Base-by-base conservation (phyloP, 2,329 filamentous ascomycete species). In the Aspergillus sp. region DNA sequence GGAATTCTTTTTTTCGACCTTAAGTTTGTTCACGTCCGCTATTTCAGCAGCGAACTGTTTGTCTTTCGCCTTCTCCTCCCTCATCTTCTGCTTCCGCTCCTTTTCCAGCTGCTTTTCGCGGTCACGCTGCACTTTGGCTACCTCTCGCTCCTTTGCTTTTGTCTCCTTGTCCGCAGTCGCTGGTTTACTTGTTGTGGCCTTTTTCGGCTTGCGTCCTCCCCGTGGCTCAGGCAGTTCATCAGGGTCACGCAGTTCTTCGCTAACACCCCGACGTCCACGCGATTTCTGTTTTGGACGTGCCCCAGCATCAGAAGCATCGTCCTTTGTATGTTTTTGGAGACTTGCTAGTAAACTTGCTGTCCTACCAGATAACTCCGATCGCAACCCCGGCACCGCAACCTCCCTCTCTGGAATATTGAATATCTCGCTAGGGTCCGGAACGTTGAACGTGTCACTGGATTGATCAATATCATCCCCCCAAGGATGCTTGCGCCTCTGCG, bases 1-100 rank as follows among this genome's bases (percentile, higher is more conserved):
- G 0, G 89, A 89, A 0, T 87, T 77, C 64, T 90, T 91, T 75
- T 90, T 91, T 74, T 91, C 87, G 0, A 84, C 86, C 52, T 86
- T 85, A 9, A 87, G 75, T 66, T 88, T 91, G 73, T 93, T 93
- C 43, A 87, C 89, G 61, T 90, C 86, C 3, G 85, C 85, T 21
- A 93, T 75, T 7, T 90, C 88, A 6, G 84, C 83, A 11, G 84
- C 85, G 3, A 79, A 78, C 62, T 87, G 82, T 65, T 88, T 90
- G 62, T 91, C 85, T 6, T 77, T 75, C 0, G 80, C 81, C 62
- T 84, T 89, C 51, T 84, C 80, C 56, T 87, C 85, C 66, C 74
- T 80, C 54, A 75, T 60, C 37, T 69, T 65, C 21, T 71, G 71
- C 57, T 79, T 81, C 31, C 71, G 70, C 53, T 79, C 76, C 56